Percentiles rank a stretch among this genome's conserved stretches.
phyloP scores from a whole-genome alignment of 768 basidiomycete genomes.

The Suillus variegatus region DNA sequence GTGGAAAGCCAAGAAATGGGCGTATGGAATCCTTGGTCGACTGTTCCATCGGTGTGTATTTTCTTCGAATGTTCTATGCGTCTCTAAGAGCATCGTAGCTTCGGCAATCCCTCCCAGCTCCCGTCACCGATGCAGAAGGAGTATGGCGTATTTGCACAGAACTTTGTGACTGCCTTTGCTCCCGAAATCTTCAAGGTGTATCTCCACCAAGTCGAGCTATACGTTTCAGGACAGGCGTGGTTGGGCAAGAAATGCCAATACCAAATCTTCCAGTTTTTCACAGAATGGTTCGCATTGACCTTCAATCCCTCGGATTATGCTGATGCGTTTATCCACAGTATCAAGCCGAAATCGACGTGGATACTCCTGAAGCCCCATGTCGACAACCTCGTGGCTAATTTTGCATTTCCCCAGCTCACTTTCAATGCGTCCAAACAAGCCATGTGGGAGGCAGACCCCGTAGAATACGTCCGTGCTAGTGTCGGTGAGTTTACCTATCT shows the following conservation, averaged over 20 bases:
- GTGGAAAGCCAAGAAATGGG: slow-evolving; percentile 96
- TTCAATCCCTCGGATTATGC: not conserved
- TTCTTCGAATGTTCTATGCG: not conserved
- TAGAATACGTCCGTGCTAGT: slow-evolving; percentile 77
- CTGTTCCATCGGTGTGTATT: slow-evolving; percentile 67
- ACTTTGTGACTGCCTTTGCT: slow-evolving; percentile 77
- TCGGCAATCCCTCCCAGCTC: slow-evolving; percentile 86
- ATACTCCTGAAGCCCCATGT: slow-evolving; percentile 83
- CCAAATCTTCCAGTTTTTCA: slow-evolving; percentile 83
- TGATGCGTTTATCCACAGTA: slow-evolving; percentile 44
- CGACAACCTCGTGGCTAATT: slow-evolving; percentile 71
- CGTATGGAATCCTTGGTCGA: slow-evolving; percentile 69
- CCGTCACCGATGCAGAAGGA: slow-evolving; percentile 69
- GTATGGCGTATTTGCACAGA: slow-evolving; percentile 71
- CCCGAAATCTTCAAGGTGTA: slow-evolving; percentile 88
- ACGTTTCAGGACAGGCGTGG: slow-evolving; percentile 74
- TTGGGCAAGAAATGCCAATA: slow-evolving; percentile 82
- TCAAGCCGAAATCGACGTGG: slow-evolving; percentile 95
- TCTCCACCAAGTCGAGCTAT: slow-evolving; percentile 63
- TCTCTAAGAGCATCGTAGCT: slow-evolving; percentile 42
- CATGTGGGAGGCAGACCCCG: slow-evolving; percentile 79
- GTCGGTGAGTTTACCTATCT: slow-evolving; percentile 52
- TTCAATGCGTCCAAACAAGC: slow-evolving; percentile 69
- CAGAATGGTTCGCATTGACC: slow-evolving; percentile 66
- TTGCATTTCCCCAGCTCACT: slow-evolving; percentile 85